Conservation (phyloP, 495 filamentous ascomycete species). For the Penicillium canariense region DNA sequence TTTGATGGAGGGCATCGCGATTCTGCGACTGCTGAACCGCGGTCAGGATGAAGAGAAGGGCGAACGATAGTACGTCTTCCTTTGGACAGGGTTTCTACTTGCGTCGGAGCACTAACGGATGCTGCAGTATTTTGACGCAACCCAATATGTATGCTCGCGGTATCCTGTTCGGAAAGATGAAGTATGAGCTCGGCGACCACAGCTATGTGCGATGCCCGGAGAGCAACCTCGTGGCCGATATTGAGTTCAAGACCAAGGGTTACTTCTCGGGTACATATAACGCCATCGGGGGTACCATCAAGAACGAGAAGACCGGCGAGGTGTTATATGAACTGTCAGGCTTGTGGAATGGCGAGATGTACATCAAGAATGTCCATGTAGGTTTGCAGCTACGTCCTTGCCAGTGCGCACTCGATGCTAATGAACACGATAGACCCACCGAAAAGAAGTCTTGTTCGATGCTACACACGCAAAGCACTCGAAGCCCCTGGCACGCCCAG, state of each 20-base stretch:
- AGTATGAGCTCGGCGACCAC: conserved; percentile 97
- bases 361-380: conserved; percentile 78
- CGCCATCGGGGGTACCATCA: conserved; percentile 89
- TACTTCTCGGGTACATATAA: conserved; percentile 97
- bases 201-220: conserved; percentile 93
- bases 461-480: conserved; percentile 73
- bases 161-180: conserved; percentile 98
- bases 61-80: conserved; percentile 80
- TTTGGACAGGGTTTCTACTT: neutral
- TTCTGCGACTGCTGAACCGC: conserved; percentile 78
- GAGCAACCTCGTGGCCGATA: conserved; percentile 77
- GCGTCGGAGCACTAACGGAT: conserved; percentile 9
- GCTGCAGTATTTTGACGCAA: conserved; percentile 76
- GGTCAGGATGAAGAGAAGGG: conserved; percentile 58
- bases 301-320: conserved; percentile 82
- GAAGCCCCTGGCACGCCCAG: conserved; percentile 68
- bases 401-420: neutral
- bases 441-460: conserved; percentile 88
- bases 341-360: conserved; percentile 93
- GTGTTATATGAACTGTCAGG: conserved; percentile 86
- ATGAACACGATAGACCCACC: conserved; percentile 61
- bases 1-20: conserved; percentile 94
- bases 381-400: conserved; percentile 16
- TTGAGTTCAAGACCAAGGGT: conserved; percentile 98
- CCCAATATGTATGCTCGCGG: conserved; percentile 99